phyloP scores from a whole-genome alignment of 1,284 basidiomycete genomes.

The Coniferiporia weirii region DNA sequence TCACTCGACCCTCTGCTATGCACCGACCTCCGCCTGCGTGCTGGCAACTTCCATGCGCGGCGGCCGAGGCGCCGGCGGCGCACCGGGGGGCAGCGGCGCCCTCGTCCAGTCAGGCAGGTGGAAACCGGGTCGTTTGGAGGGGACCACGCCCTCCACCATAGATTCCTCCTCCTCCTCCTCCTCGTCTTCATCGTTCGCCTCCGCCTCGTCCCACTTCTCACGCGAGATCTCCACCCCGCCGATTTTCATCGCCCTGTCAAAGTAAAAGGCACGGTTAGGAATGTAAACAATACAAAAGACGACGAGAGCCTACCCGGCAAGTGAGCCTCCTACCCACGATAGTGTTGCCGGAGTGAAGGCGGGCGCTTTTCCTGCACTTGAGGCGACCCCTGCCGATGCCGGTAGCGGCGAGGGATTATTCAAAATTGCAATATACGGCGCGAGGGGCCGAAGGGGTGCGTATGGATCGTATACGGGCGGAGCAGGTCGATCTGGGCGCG shows the following conservation, averaged over 20 bases:
- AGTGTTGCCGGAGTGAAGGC: conserved; percentile 76
- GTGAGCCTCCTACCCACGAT: conserved; percentile 89
- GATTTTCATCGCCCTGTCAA: conserved; percentile 58
- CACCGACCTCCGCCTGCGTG: conserved; percentile 30
- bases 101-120: conserved; percentile 80
- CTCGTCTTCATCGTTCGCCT: conserved; percentile 40
- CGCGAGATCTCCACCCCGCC: conserved; percentile 76
- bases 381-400: conserved; percentile 28
- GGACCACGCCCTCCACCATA: conserved; percentile 28
- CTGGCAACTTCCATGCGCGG: conserved; percentile 29
- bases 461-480: conserved; percentile 66
- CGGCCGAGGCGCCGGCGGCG: conserved; percentile 42
- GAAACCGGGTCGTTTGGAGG: conserved; percentile 26
- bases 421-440: conserved; percentile 69
- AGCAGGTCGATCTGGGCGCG: conserved; percentile 35
- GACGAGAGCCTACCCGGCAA: conserved; percentile 68
- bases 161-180: conserved; percentile 20
- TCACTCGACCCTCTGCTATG: conserved; percentile 24
- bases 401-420: conserved; percentile 70
- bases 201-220: conserved; percentile 82
- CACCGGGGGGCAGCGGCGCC: conserved; percentile 51
- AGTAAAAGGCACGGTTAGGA: too few relatives aligned
- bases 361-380: conserved; percentile 75
- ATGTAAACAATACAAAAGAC: too few relatives aligned
- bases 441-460: conserved; percentile 61